A percentile compares a stretch with the other conserved stretches of the same genome.
These are phyloP conservation scores for Seiridium unicorne DNA, from an alignment of 2,329 filamentous ascomycete genomes.

Conservation along the genomic window DNA sequence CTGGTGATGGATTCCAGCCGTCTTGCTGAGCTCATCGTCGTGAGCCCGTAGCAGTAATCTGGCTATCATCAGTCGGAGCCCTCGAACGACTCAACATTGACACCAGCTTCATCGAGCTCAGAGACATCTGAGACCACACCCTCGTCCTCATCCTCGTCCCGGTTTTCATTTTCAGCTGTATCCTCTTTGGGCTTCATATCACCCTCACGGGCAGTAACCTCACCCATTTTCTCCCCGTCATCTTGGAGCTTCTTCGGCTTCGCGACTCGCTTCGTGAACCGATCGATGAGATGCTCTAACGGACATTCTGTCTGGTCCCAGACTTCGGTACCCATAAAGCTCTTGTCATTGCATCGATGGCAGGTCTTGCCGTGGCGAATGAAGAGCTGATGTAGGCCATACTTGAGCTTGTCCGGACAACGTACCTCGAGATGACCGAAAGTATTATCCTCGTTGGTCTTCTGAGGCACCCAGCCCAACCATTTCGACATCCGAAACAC, in stretches of 20 bases:
- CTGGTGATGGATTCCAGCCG: too few species aligned
- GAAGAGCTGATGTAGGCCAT: conserved; percentile 53
- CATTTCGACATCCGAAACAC: conserved; percentile 51
- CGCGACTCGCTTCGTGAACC: conserved; percentile 26
- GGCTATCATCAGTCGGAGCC: too few species aligned
- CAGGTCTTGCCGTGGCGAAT: conserved; percentile 52
- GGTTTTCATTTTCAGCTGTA: not conserved
- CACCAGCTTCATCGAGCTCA: conserved; percentile 3
- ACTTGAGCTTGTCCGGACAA: conserved; percentile 53
- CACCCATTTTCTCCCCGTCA: conserved; percentile 4
- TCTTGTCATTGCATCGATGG: conserved; percentile 45
- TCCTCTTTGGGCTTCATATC: not conserved
- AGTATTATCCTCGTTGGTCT: conserved; percentile 42
- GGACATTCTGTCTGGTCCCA: conserved; percentile 56
- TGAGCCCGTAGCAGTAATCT: too few species aligned
- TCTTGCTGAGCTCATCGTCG: too few species aligned
- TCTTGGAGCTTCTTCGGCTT: conserved; percentile 11
- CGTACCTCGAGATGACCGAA: conserved; percentile 53
- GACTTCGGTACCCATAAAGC: conserved; percentile 55
- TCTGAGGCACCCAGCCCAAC: conserved; percentile 54
- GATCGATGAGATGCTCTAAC: conserved; percentile 38
- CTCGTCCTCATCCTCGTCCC: not conserved
- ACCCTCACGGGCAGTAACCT: conserved; percentile 7
- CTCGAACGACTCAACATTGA: not conserved
- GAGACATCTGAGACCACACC: conserved; percentile 4